phyloP scores from a whole-genome alignment of 225 moss, liverwort and hornwort genomes.

The Antitrichia curtipendula region DNA sequence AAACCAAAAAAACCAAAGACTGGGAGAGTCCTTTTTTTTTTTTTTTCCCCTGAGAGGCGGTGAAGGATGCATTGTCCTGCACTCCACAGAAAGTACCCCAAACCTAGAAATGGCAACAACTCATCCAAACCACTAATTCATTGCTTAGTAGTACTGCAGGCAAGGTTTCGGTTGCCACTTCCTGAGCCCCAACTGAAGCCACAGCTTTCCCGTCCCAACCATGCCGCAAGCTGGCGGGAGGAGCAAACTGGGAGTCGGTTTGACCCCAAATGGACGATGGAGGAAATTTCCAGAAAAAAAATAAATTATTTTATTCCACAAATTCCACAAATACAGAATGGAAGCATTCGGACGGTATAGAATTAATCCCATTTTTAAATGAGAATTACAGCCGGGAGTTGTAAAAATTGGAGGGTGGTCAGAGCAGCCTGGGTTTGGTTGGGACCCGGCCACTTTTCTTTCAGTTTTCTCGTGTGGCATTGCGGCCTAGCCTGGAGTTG shows the following conservation, averaged over 20 bases:
- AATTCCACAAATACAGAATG: not conserved
- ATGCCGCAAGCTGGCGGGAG: not conserved
- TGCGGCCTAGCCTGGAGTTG: not conserved
- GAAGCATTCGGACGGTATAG: not conserved
- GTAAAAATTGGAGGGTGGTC: not conserved
- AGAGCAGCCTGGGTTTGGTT: not conserved
- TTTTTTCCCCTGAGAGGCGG: not conserved
- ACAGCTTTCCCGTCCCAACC: not conserved
- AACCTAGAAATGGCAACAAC: not conserved
- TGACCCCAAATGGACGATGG: slow-evolving; percentile 8
- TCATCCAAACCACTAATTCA: not conserved
- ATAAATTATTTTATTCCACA: not conserved
- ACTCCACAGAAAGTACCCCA: not conserved
- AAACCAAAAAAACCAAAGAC: not conserved
- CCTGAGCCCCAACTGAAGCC: not conserved
- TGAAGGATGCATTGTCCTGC: not conserved
- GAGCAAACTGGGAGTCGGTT: not conserved
- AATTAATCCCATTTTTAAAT: not conserved
- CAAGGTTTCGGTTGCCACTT: not conserved
- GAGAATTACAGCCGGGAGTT: not conserved
- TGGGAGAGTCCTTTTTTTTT: too few relatives aligned
- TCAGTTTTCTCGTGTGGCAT: not conserved
- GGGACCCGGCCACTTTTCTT: not conserved
- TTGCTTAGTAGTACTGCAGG: not conserved
- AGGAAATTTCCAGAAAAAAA: not conserved